Evolutionary conservation across 306 rosid species (phyloP), one percentile per base, ranked within the genome.

Genomic region (Casuarina glauca): DNA sequence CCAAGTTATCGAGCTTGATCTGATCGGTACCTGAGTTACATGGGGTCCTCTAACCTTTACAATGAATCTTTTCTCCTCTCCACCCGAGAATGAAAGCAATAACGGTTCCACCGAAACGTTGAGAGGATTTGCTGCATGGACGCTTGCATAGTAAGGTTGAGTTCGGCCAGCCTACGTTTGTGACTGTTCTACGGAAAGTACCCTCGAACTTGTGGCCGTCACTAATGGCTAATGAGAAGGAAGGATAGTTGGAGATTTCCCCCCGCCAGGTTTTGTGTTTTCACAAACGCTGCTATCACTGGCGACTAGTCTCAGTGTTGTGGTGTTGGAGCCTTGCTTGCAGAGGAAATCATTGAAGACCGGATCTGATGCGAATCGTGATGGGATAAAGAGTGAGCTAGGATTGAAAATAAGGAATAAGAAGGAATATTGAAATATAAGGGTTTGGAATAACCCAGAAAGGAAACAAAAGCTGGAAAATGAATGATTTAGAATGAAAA

Each of bases 201-300:
- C 81, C 83, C 38, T 9, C 41, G 35, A 86, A 70, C 58, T 60
- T 60, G 0, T 78, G 68, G 4, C 76, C 80, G 3, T 83, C 80
- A 67, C 46, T 80, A 68, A 68, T 44, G 16, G 82, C 70, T 41
- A 76, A 49, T 32, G 84, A 60, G 62, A 80, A 77, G 51, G 85
- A 81, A 9, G 82, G 89, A 67, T 81, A 75, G 61, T 83, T 86
- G 8, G 8, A 75, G 74, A 80, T 83, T 76, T 81, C 81, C 49
- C 72, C 53, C 52, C 67, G 32, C 82, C 74, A 19, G 54, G 61
- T 72, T 55, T 78, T 41, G 55, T 74, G 69, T 42, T 74, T 13
- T 72, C 38, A 32, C 88, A 82, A 12, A 45, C 72, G 13, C 53
- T 78, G 0, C 3, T 49, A 13, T 82, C 79, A 15, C 72, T 73